Conservation (phyloP, 1,139 yeast genomes). For the Suhomyces guaymorum region DNA sequence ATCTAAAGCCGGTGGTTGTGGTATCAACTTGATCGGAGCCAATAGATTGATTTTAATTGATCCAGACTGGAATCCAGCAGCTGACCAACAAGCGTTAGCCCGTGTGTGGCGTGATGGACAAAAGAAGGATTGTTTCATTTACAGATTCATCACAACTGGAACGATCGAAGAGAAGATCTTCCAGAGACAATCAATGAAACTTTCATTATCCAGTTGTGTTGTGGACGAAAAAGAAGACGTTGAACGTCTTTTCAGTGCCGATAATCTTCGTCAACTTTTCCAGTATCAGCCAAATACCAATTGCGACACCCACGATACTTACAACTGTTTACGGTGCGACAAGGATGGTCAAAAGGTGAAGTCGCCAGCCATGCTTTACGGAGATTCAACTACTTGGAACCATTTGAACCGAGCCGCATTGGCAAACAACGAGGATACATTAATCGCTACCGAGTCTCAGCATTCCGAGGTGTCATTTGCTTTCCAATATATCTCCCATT, state of each 20-base stretch:
- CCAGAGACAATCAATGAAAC: conserved; percentile 91
- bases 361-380: conserved; percentile 90
- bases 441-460: conserved; percentile 71
- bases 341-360: conserved; percentile 57
- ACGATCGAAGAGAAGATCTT: conserved; percentile 94
- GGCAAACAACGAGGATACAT: conserved; percentile 67
- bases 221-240: conserved; percentile 97
- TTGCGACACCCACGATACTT: conserved; percentile 94
- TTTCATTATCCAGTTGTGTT: conserved; percentile 90
- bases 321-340: conserved; percentile 79
- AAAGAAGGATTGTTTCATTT: conserved; percentile 93
- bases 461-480: conserved; percentile 78
- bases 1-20: conserved; percentile 99
- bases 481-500: conserved; percentile 90
- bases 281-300: conserved; percentile 64
- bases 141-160: conserved; percentile 91
- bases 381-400: conserved; percentile 98
- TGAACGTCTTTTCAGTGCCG: conserved; percentile 85
- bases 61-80: conserved; percentile 99
- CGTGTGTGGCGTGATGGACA: conserved; percentile 99
- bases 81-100: conserved; percentile 97
- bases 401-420: conserved; percentile 71
- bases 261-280: conserved; percentile 74
- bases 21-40: conserved; percentile 95
- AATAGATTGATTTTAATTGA: conserved; percentile 85